Conservation (phyloP, 2,329 filamentous ascomycete genomes). For the Ceratocystis diversiconidia region DNA sequence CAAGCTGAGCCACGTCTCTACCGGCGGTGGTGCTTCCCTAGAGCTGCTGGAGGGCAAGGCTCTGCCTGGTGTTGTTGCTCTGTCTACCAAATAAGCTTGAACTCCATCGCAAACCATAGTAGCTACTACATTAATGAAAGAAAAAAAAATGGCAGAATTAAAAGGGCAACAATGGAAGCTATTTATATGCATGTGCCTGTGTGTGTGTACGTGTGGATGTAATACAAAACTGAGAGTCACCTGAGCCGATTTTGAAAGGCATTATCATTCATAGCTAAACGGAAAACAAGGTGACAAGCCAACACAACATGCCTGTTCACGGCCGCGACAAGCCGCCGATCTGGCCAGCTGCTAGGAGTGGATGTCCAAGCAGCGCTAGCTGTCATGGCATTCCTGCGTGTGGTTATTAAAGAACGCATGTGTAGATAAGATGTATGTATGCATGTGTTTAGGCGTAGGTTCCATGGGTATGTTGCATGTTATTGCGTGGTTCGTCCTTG, state of each 20-base stretch:
- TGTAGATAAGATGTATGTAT: neutral
- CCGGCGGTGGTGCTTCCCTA: constrained; percentile 85
- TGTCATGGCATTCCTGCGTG: neutral
- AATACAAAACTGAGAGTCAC: neutral
- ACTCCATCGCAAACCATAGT: neutral
- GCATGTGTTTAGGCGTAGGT: neutral
- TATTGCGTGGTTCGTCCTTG: neutral
- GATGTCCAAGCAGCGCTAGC: neutral
- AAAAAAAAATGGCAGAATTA: neutral
- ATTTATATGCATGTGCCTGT: neutral
- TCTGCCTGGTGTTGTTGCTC: constrained; percentile 78
- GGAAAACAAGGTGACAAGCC: neutral
- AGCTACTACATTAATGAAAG: neutral
- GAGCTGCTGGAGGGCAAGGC: constrained; percentile 98
- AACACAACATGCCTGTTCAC: neutral
- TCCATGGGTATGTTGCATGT: neutral
- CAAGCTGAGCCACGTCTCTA: constrained; percentile 96
- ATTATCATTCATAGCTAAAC: neutral
- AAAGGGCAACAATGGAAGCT: neutral
- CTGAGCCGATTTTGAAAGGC: neutral
- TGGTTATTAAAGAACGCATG: neutral
- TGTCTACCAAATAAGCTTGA: constrained; percentile 57
- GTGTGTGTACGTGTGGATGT: too few relatives aligned
- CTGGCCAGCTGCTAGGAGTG: neutral
- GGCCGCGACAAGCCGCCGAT: neutral